phyloP scores from a whole-genome alignment of 352 stramenopile species.

The Phytophthora megakarya region DNA sequence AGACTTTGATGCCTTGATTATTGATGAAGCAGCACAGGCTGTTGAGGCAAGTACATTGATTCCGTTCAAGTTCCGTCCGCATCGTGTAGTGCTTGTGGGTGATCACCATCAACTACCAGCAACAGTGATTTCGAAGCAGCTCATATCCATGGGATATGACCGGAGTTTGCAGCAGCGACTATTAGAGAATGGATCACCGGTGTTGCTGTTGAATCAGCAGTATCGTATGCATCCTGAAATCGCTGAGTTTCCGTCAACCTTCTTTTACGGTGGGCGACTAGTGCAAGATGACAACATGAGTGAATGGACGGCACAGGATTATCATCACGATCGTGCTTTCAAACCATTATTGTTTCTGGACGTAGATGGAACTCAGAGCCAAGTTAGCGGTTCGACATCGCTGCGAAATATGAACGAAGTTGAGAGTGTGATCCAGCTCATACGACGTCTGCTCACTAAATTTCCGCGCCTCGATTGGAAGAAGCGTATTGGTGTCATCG shows the following conservation, averaged over 20 bases:
- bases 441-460: slow-evolving; percentile 91
- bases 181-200: slow-evolving; percentile 76
- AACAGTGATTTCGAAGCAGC: slow-evolving; percentile 94
- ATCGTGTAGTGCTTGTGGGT: slow-evolving; percentile 84
- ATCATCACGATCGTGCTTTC: slow-evolving; percentile 53
- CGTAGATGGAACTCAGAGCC: slow-evolving; percentile 66
- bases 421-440: slow-evolving; percentile 82
- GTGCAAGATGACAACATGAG: slow-evolving; percentile 84
- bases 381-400: slow-evolving; percentile 74
- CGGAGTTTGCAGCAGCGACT: slow-evolving; percentile 97
- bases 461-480: slow-evolving; percentile 68
- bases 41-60: slow-evolving; percentile 97
- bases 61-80: slow-evolving; percentile 92
- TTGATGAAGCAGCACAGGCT: slow-evolving; percentile 98
- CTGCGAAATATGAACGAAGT: slow-evolving; percentile 80
- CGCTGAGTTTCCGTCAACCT: slow-evolving; percentile 92
- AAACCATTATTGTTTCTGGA: slow-evolving; percentile 73
- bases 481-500: slow-evolving; percentile 97
- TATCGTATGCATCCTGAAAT: slow-evolving; percentile 99
- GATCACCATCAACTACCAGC: slow-evolving; percentile 98
- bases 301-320: slow-evolving; percentile 75
- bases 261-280: slow-evolving; percentile 95
- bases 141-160: slow-evolving; percentile 87
- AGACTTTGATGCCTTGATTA: slow-evolving; percentile 96
- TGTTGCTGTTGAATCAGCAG: slow-evolving; percentile 94